Conservation (phyloP, 2,329 filamentous ascomycete genomes). For the Tolypocladium tundrense region DNA sequence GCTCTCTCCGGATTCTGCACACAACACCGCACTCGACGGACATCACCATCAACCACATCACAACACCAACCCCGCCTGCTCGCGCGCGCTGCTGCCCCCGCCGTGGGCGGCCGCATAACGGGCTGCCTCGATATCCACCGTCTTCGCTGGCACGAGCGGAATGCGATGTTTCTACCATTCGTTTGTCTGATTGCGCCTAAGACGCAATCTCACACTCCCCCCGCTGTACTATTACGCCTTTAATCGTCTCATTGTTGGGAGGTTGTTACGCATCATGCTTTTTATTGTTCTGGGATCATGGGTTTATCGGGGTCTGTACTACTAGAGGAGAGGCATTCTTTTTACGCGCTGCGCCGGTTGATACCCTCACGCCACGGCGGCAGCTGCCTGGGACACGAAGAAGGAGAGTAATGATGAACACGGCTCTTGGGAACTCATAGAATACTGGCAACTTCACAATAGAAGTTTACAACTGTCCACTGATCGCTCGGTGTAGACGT, state of each 20-base stretch:
- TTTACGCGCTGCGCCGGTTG: constrained; percentile 15
- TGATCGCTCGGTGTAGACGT: constrained; percentile 7
- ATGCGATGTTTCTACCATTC: background rate
- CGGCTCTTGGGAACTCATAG: background rate
- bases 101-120: constrained; percentile 6
- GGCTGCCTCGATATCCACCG: constrained; percentile 5
- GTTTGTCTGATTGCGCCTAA: background rate
- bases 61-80: background rate
- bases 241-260: background rate
- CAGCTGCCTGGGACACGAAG: constrained; percentile 5
- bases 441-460: constrained; percentile 1
- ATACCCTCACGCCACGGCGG: constrained; percentile 11
- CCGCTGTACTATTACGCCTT: background rate
- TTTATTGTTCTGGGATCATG: constrained; percentile 1
- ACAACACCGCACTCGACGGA: background rate
- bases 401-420: constrained; percentile 4
- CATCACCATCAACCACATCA: background rate
- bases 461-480: constrained; percentile 5
- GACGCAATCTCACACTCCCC: background rate
- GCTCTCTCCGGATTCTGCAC: constrained; percentile 3
- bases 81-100: background rate
- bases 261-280: background rate
- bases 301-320: constrained; percentile 15
- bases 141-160: constrained; percentile 14
- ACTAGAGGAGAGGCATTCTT: constrained; percentile 10